These are phyloP conservation scores for Cyberlindnera petersonii DNA, from an alignment of 805 yeast genomes.

Conservation along the genomic window DNA sequence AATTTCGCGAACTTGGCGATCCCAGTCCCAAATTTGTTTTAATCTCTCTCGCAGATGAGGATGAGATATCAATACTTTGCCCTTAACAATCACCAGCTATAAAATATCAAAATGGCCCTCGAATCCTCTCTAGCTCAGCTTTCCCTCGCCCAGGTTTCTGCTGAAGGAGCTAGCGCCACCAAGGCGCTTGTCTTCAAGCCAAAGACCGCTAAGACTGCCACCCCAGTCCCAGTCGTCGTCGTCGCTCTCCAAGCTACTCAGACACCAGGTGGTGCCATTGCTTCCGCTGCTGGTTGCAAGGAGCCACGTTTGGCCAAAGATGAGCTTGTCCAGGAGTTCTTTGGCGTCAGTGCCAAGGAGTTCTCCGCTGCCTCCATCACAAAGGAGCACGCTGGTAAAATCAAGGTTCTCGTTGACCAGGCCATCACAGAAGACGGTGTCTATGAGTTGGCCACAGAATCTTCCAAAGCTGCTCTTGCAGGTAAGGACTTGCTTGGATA, in stretches of 20 bases:
- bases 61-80: not conserved
- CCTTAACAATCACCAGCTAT: not conserved
- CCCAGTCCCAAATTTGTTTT: too few species aligned
- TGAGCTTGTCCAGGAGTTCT: constrained; percentile 66
- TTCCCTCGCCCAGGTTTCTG: constrained; percentile 52
- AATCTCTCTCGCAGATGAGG: too few species aligned
- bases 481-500: constrained; percentile 45
- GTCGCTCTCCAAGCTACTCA: constrained; percentile 68
- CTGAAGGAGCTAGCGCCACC: constrained; percentile 50
- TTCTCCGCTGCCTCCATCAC: constrained; percentile 51
- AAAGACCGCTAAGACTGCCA: constrained; percentile 78
- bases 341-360: constrained; percentile 54
- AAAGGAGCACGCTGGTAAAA: constrained; percentile 47
- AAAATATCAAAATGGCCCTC: constrained; percentile 54
- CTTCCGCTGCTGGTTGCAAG: constrained; percentile 64
- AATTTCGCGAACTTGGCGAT: too few species aligned
- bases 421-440: constrained; percentile 27
- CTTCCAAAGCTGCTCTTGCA: constrained; percentile 47
- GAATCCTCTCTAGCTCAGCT: constrained; percentile 65
- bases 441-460: constrained; percentile 45
- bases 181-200: constrained; percentile 87
- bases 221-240: constrained; percentile 76
- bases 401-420: constrained; percentile 60
- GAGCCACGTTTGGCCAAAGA: constrained; percentile 88
- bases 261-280: constrained; percentile 64